Evolutionary conservation across 2,329 filamentous ascomycete species (phyloP).

Genomic region (Alternaria sp.): DNA sequence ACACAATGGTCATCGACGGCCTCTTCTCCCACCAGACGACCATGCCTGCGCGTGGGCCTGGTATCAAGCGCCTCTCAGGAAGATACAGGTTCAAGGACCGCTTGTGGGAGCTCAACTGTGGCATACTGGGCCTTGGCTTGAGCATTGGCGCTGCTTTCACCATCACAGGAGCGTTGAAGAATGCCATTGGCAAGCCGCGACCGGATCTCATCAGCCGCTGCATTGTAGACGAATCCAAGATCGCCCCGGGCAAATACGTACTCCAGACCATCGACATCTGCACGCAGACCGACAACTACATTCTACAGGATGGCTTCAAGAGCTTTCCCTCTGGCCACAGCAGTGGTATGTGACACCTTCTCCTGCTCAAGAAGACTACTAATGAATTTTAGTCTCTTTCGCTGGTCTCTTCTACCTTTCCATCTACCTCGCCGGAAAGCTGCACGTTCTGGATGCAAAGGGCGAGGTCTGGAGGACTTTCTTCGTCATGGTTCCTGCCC

Average conservation of each 20-base stretch:
- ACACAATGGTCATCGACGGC: constrained; percentile 67
- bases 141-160: constrained; percentile 65
- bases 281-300: constrained; percentile 58
- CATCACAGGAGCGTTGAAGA: constrained; percentile 66
- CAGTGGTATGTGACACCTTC: constrained; percentile 54
- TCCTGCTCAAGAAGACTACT: constrained; percentile 22
- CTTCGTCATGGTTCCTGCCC: constrained; percentile 62
- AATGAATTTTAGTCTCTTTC: constrained; percentile 59
- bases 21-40: constrained; percentile 62
- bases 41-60: constrained; percentile 37
- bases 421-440: constrained; percentile 67
- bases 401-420: constrained; percentile 68
- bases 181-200: constrained; percentile 66
- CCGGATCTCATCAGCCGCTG: constrained; percentile 66
- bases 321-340: constrained; percentile 68
- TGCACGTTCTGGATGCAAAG: constrained; percentile 67
- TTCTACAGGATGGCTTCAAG: constrained; percentile 67
- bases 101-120: constrained; percentile 70
- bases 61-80: constrained; percentile 51
- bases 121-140: constrained; percentile 64
- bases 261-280: constrained; percentile 56
- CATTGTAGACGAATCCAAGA: constrained; percentile 18
- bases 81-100: constrained; percentile 64
- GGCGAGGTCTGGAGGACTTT: constrained; percentile 69
- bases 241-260: constrained; percentile 13